Evolutionary conservation across 441 rosid genomes (phyloP), one percentile per base, ranked within the genome.

Genomic region (Pelargonium hybrid): DNA sequence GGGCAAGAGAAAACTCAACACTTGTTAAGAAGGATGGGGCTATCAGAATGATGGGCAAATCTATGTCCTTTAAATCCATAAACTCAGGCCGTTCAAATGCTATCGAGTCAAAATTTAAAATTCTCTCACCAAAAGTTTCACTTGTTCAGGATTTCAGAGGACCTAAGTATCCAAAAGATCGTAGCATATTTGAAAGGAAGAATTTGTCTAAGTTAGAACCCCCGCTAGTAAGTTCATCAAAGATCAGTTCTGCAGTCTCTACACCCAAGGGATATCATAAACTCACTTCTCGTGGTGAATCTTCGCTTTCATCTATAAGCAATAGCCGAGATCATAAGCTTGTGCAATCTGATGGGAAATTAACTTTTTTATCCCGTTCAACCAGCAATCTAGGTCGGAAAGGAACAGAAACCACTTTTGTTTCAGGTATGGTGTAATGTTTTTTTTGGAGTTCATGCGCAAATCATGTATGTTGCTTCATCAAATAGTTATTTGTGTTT

Each of bases 21-120:
- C 52, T 72, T 77, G 88, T 87, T 76, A 18, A 69, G 67, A 91
- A 83, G 82, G 96, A 84, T 63, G 90, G 85, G 29, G 34, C 76
- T 76, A 11, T 69, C 78, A 87, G 87, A 81, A 72, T 77, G 75
- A 78, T 90, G 66, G 82, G 86, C 78, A 96, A 87, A 80, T 87
- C 94, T 5, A 75, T 81, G 82, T 88, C 98, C 74, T 92, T 90
- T 76, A 88, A 85, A 84, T 78, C 81, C 18, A 63, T 82, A 69
- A 87, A 78, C 70, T 54, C 83, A 25, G 85, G 85, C 18, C 82
- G 77, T 65, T 72, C 86, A 68, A 79, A 70, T 81, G 74, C 86
- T 61, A 69, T 72, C 20, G 97, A 87, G 76, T 78, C 90, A 25
- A 88, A 85, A 76, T 77, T 81, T 78, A 89, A 84, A 85, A 64